Percentiles rank a stretch among this genome's conserved stretches.
phyloP scores from a whole-genome alignment of 208 protist genomes.

The Trypanosoma vivax region DNA sequence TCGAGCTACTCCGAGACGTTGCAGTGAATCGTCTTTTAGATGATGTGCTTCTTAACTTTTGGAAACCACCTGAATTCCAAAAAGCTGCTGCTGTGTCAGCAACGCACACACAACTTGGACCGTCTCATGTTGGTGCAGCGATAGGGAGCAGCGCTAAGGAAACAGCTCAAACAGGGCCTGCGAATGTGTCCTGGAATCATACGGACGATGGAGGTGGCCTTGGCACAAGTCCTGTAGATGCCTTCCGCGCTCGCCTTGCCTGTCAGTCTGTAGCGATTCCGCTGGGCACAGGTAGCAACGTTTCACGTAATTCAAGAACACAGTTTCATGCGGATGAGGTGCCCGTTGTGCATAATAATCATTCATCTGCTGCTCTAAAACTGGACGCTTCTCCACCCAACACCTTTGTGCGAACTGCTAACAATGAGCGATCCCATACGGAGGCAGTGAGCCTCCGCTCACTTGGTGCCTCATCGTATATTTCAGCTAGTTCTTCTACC shows the following conservation, averaged over 20 bases:
- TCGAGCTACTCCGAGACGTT: constrained; percentile 3
- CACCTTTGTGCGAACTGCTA: too few relatives aligned
- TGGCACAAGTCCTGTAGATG: not conserved
- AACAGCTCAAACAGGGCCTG: not conserved
- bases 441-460: not conserved
- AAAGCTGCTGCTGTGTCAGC: not conserved
- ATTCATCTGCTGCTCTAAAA: not conserved
- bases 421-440: too few relatives aligned
- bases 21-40: constrained; percentile 1
- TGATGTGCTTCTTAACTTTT: constrained; percentile 2
- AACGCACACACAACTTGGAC: not conserved
- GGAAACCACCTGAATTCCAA: not conserved
- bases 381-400: not conserved
- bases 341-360: not conserved
- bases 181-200: not conserved
- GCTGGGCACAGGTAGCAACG: not conserved
- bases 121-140: not conserved
- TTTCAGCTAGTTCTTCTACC: not conserved
- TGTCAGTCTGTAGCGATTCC: constrained; percentile 8
- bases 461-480: constrained; percentile 1
- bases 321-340: not conserved
- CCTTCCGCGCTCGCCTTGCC: not conserved
- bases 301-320: not conserved
- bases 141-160: not conserved
- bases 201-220: not conserved